A percentile compares a stretch with the other conserved stretches of the same genome.
Conservation (phyloP, 139 green algal genomes). For the Coccomyxa sp. region DNA sequence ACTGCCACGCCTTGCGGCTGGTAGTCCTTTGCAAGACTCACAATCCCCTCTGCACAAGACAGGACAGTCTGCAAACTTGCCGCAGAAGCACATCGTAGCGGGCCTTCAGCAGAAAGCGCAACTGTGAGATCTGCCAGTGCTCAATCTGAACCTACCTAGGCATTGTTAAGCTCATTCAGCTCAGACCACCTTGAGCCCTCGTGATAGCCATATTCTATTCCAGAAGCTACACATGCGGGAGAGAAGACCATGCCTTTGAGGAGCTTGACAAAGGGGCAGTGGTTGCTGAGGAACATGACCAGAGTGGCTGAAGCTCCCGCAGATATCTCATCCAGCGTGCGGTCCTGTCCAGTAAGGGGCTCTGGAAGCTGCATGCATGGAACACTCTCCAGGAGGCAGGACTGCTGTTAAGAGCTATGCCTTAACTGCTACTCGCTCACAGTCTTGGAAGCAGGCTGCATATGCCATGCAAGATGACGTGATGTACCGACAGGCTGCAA, state of each 20-base stretch:
- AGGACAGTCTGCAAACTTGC: too few relatives aligned
- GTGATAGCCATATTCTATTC: background rate
- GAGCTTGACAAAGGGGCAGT: conserved; percentile 78
- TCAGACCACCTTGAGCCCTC: background rate
- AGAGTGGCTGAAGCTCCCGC: conserved; percentile 41
- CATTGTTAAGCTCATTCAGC: background rate
- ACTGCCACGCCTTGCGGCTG: conserved; percentile 48
- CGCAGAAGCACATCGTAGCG: too few relatives aligned
- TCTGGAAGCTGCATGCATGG: conserved; percentile 47
- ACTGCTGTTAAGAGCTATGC: too few relatives aligned
- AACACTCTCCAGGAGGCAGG: background rate
- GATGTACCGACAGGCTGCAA: background rate
- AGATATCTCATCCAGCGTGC: conserved; percentile 33
- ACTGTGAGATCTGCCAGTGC: background rate
- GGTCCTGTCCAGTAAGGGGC: conserved; percentile 46
- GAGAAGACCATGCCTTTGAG: conserved; percentile 45
- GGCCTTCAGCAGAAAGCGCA: too few relatives aligned
- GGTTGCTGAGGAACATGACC: conserved; percentile 80
- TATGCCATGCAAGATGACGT: background rate
- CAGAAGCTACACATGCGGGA: background rate
- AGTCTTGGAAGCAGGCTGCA: background rate
- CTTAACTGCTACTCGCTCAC: background rate
- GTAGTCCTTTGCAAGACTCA: conserved; percentile 54
- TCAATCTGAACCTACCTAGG: conserved; percentile 2
- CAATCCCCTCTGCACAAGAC: too few relatives aligned